phyloP scores from a whole-genome alignment of 106 monocot species.

The Triglochin maritima region DNA sequence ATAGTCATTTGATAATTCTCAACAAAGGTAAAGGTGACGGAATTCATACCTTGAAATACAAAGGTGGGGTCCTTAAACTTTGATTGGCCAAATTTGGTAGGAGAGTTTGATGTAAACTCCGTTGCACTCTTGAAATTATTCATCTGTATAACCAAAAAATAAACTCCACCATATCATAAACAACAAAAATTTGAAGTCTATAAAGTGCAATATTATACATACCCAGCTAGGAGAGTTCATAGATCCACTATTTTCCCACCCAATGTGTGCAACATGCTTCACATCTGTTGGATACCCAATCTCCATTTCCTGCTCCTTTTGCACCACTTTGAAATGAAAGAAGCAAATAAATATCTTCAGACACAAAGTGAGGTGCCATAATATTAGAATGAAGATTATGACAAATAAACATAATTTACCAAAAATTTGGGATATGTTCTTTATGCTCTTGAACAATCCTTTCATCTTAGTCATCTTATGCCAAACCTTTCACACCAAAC shows the following conservation, averaged over 20 bases:
- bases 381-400: background rate
- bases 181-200: background rate
- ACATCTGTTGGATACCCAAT: slow-evolving; percentile 93
- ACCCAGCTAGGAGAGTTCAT: slow-evolving; percentile 65
- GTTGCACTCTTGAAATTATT: too few species aligned
- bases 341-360: background rate
- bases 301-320: slow-evolving; percentile 83
- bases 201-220: slow-evolving; percentile 6
- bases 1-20: too few species aligned
- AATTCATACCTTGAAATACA: too few species aligned
- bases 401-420: slow-evolving; percentile 30
- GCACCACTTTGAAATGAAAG: slow-evolving; percentile 18
- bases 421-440: slow-evolving; percentile 65
- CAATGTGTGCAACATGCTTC: slow-evolving; percentile 80
- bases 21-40: too few species aligned
- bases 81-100: too few species aligned
- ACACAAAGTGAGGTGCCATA: background rate
- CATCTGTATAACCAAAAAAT: background rate
- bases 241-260: slow-evolving; percentile 39
- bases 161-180: background rate
- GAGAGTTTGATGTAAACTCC: too few species aligned
- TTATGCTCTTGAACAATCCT: slow-evolving; percentile 73
- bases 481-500: background rate
- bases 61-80: too few species aligned
- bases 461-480: slow-evolving; percentile 31